These are phyloP conservation scores for Diplodia intermedia DNA, from an alignment of 2,329 filamentous ascomycete genomes.

Conservation along the genomic window DNA sequence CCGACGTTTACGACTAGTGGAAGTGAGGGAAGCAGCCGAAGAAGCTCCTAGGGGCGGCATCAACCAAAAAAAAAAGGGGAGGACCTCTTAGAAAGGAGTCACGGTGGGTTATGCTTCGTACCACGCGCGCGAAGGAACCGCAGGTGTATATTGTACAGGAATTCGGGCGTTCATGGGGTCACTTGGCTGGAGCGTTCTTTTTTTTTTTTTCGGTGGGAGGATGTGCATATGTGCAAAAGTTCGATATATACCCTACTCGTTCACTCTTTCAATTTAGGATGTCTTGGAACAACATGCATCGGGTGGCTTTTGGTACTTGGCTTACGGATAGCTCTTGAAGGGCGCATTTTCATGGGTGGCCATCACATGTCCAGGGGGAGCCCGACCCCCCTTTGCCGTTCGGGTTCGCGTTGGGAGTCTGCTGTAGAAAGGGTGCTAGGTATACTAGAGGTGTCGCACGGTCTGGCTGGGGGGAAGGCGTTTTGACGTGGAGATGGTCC, in stretches of 20 bases:
- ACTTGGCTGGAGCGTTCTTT: neutral
- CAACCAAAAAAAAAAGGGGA: neutral
- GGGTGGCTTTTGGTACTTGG: neutral
- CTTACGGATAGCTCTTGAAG: neutral
- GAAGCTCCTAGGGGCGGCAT: neutral
- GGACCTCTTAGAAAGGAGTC: neutral
- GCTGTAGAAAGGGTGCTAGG: too few relatives aligned
- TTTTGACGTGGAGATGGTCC: neutral
- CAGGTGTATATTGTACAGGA: neutral
- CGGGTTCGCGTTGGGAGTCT: too few relatives aligned
- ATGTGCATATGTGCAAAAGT: conserved; percentile 11
- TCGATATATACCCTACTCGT: conserved; percentile 30
- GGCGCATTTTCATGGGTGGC: too few relatives aligned
- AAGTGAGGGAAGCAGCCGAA: conserved; percentile 6
- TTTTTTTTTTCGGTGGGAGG: neutral
- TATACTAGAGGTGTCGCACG: too few relatives aligned
- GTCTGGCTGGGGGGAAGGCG: too few relatives aligned
- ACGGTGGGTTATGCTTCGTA: neutral
- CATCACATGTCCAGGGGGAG: too few relatives aligned
- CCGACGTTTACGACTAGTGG: conserved; percentile 2
- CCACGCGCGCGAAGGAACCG: neutral
- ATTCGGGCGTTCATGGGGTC: conserved; percentile 1
- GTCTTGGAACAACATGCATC: neutral
- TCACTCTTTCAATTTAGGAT: conserved; percentile 15
- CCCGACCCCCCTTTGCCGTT: too few relatives aligned